Base-by-base conservation (phyloP, 345 rosid species). In the Capsella bursapastoris region DNA sequence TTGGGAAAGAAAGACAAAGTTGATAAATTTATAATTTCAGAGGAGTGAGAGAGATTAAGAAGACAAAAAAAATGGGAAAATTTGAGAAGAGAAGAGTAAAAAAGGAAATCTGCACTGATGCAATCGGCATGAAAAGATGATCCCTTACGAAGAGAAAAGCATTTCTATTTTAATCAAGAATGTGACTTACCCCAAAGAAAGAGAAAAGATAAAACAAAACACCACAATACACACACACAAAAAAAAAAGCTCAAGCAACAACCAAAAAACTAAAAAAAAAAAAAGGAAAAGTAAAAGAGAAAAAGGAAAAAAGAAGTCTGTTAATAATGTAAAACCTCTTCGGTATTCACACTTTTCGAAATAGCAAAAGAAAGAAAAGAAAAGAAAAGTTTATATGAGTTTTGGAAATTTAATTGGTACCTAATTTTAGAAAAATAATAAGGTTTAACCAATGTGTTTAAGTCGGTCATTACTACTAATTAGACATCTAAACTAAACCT, bases 61-160 rank as follows among this genome's bases (percentile, higher is more conserved):
- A 50, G 13, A 43, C 60, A 45, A 60, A n/a, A 50, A 31, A 43
- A 68, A 47, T 52, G 11, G 14, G 38, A 40, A 70, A 35, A 27
- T 37, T 29, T 56, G 3, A 70, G 48, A 64, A 57, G 53, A 49
- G 75, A 64, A 28, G 57, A 70, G 72, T 55, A 37, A 65, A 56
- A 45, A 77, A 48, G 80, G 67, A 47, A 64, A 70, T 28, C 44
- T 71, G 77, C 22, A 65, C 22, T 65, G 68, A 3, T 65, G 57
- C 73, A 71, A 78, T 71, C 44, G 77, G 68, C 51, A 58, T 78
- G 77, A 58, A 78, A 78, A 78, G 81, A 78, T 71, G 81, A 77
- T 71, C 66, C 66, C 73, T 71, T 66, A 66, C 56, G 43, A 77
- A 18, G 25, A 16, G 51, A 77, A 43, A 77, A 77, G 72, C 80